These are phyloP conservation scores for Dryadomyces sulphureus DNA, from an alignment of 2,329 filamentous ascomycete species.

Conservation along the genomic window DNA sequence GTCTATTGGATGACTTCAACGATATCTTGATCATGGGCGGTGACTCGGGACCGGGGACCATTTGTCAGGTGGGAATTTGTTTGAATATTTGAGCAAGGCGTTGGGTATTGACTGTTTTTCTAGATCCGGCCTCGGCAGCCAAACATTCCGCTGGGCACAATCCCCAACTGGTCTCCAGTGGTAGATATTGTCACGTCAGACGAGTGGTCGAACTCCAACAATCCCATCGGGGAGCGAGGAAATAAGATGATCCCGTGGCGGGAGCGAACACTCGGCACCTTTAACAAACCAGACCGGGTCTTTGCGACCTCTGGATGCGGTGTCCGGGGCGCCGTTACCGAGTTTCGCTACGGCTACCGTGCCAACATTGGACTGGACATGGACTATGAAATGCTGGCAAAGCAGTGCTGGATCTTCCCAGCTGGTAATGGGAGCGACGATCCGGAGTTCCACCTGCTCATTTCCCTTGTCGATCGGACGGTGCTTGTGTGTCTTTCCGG, in stretches of 20 bases:
- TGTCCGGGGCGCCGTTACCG: constrained; percentile 45
- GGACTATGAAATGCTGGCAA: constrained; percentile 32
- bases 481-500: constrained; percentile 31
- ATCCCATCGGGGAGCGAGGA: constrained; percentile 8
- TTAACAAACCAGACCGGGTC: constrained; percentile 40
- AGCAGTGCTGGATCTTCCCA: constrained; percentile 37
- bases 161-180: constrained; percentile 50
- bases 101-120: neutral
- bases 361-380: constrained; percentile 49
- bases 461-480: constrained; percentile 35
- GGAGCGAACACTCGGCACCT: constrained; percentile 28
- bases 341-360: constrained; percentile 55
- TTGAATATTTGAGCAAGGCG: neutral
- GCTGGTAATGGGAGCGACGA: constrained; percentile 11
- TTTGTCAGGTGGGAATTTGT: constrained; percentile 47
- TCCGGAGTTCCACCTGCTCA: constrained; percentile 24
- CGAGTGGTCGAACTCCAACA: constrained; percentile 17
- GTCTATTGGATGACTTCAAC: constrained; percentile 48
- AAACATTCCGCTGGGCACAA: constrained; percentile 33
- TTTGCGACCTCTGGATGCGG: constrained; percentile 55
- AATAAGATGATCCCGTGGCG: constrained; percentile 11
- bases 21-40: constrained; percentile 74
- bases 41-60: constrained; percentile 59
- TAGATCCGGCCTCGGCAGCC: constrained; percentile 35
- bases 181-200: constrained; percentile 38